Evolutionary conservation across 2,329 filamentous ascomycete genomes (phyloP).

Genomic region (Neocucurbitaria cava): DNA sequence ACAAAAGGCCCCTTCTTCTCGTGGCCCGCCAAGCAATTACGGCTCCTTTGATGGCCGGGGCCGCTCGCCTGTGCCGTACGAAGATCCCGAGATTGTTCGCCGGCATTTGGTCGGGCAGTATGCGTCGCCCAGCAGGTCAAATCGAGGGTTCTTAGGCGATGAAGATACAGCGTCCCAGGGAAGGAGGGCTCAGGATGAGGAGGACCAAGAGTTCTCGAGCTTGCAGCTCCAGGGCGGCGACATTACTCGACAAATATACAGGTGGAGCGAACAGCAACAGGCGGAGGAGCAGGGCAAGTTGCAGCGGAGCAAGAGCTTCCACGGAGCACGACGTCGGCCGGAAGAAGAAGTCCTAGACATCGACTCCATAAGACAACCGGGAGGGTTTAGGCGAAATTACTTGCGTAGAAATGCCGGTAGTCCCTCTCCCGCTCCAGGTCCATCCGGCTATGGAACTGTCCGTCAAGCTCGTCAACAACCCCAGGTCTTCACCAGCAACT

Average conservation of each 20-base stretch:
- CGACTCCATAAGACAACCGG: constrained; percentile 87
- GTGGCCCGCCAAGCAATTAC: constrained; percentile 73
- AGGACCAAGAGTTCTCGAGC: constrained; percentile 86
- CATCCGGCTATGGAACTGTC: constrained; percentile 51
- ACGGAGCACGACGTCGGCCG: constrained; percentile 75
- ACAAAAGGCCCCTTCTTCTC: constrained; percentile 53
- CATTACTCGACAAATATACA: constrained; percentile 92
- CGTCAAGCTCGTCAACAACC: constrained; percentile 31
- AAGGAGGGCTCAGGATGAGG: constrained; percentile 54
- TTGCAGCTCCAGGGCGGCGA: constrained; percentile 92
- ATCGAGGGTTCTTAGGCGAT: constrained; percentile 32
- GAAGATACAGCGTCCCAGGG: constrained; percentile 34
- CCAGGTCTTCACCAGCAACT: constrained; percentile 77
- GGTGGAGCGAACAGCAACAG: constrained; percentile 91
- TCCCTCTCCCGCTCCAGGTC: constrained; percentile 58
- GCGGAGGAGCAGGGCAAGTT: constrained; percentile 67
- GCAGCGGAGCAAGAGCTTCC: constrained; percentile 88
- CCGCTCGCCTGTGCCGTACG: constrained; percentile 68
- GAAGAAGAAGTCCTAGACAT: constrained; percentile 85
- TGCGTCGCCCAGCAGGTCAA: constrained; percentile 46
- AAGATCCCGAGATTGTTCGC: constrained; percentile 90
- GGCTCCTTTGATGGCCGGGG: constrained; percentile 80
- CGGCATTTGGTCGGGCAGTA: constrained; percentile 75
- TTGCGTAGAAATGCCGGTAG: constrained; percentile 77
- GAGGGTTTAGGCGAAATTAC: constrained; percentile 91